A percentile compares a stretch with the other conserved stretches of the same genome.
Conservation (phyloP, 176 grass and related monocot genomes). For the Panicum miliaceum region DNA sequence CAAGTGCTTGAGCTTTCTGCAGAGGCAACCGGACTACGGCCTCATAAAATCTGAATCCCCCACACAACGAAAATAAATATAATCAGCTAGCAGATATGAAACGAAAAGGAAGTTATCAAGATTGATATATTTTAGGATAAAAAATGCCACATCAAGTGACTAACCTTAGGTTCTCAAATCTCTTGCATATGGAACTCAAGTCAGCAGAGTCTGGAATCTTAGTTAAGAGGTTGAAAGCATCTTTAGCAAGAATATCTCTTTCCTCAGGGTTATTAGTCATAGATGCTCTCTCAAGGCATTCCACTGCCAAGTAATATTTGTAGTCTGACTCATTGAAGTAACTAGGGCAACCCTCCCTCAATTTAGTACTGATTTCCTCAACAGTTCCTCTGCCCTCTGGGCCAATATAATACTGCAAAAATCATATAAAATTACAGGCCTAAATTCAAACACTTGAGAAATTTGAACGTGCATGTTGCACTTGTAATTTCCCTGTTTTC, state of each 20-base stretch:
- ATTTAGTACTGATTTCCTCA: conserved; percentile 88
- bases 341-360: conserved; percentile 94
- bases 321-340: conserved; percentile 95
- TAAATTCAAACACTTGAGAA: conserved; percentile 35
- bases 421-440: conserved; percentile 25
- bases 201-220: conserved; percentile 87
- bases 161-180: conserved; percentile 95
- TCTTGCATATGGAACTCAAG: conserved; percentile 91
- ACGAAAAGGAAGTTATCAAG: background rate
- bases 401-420: conserved; percentile 91
- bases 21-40: conserved; percentile 88
- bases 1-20: conserved; percentile 88
- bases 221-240: conserved; percentile 83
- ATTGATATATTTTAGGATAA: conserved; percentile 12
- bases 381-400: conserved; percentile 84
- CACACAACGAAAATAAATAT: conserved; percentile 24
- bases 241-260: conserved; percentile 81
- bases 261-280: conserved; percentile 62
- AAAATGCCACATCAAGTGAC: conserved; percentile 41
- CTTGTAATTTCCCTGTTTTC: background rate
- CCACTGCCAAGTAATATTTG: conserved; percentile 93
- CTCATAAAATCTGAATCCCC: conserved; percentile 76
- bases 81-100: conserved; percentile 38
- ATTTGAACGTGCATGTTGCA: background rate
- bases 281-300: conserved; percentile 89